Evolutionary conservation across 192 early-diverging fungal species (phyloP).

Genomic region (Entomortierella beljakovae): DNA sequence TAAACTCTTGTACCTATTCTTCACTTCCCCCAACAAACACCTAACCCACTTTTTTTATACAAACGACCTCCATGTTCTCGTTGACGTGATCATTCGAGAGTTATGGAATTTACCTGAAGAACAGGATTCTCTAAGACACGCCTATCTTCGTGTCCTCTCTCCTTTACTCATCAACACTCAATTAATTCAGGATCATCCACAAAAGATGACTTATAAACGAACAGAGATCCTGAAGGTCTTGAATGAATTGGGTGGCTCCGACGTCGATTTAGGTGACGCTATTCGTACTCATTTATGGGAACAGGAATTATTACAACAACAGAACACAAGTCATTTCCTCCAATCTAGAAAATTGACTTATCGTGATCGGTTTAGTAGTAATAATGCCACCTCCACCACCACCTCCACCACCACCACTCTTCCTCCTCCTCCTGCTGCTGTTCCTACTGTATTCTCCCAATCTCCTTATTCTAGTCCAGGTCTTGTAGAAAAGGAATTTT

Average conservation of each 20-base stretch:
- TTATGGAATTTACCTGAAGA: slow-evolving; percentile 78
- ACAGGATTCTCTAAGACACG: slow-evolving; percentile 72
- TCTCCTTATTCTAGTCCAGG: background rate
- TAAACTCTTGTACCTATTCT: slow-evolving; percentile 77
- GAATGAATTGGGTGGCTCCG: slow-evolving; percentile 51
- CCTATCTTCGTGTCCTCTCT: slow-evolving; percentile 74
- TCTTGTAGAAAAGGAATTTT: background rate
- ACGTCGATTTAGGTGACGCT: slow-evolving; percentile 7
- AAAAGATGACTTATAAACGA: slow-evolving; percentile 63
- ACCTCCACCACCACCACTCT: background rate
- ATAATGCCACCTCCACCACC: background rate
- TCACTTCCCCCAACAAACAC: slow-evolving; percentile 61
- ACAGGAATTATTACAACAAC: slow-evolving; percentile 13
- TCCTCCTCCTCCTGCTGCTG: background rate
- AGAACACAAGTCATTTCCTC: background rate
- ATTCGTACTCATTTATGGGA: slow-evolving; percentile 29
- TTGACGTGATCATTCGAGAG: slow-evolving; percentile 91
- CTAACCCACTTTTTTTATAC: slow-evolving; percentile 88
- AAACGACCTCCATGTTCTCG: slow-evolving; percentile 88
- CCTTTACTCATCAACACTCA: slow-evolving; percentile 76
- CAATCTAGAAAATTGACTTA: slow-evolving; percentile 14
- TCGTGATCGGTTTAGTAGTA: slow-evolving; percentile 36
- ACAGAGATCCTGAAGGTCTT: slow-evolving; percentile 59
- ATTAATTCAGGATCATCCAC: slow-evolving; percentile 30
- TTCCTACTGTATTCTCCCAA: background rate